Percentiles rank a stretch among this genome's conserved stretches.
Evolutionary conservation across 129 eudicot species (phyloP).

Genomic region (Tagetes patula): DNA sequence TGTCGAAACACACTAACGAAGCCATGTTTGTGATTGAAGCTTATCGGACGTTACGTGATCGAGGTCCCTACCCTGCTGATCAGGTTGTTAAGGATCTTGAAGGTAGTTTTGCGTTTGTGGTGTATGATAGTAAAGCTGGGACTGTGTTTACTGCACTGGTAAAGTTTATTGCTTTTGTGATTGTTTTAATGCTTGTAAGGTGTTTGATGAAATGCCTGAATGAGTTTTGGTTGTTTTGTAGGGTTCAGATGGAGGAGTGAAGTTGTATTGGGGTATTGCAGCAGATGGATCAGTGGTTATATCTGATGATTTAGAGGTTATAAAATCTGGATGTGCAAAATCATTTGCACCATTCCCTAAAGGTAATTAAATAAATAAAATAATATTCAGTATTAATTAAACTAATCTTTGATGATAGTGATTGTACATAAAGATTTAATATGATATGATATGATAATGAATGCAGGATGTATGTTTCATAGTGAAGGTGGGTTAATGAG

Average conservation of each 20-base stretch:
- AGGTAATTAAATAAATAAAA: conserved; percentile 36
- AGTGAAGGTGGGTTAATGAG: conserved; percentile 96
- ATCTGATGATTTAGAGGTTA: conserved; percentile 80
- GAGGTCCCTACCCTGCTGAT: conserved; percentile 95
- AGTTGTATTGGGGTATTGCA: conserved; percentile 89
- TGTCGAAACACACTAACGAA: conserved; percentile 69
- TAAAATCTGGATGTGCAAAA: conserved; percentile 85
- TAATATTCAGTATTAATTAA: not conserved
- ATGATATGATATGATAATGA: not conserved
- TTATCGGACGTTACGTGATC: conserved; percentile 77
- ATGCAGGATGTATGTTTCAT: conserved; percentile 83
- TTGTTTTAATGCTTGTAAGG: not conserved
- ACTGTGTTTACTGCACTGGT: conserved; percentile 94
- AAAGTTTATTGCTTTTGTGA: not conserved
- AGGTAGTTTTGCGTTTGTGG: conserved; percentile 86
- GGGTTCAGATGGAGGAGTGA: conserved; percentile 96
- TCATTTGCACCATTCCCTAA: conserved; percentile 93
- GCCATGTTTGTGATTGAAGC: conserved; percentile 95
- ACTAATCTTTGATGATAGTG: not conserved
- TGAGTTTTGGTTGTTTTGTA: conserved; percentile 15
- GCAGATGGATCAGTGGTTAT: conserved; percentile 94
- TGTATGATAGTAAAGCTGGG: conserved; percentile 82
- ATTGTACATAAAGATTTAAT: not conserved
- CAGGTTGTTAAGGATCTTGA: conserved; percentile 95
- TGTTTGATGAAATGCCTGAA: conserved; percentile 18